Evolutionary conservation across 352 stramenopile species (phyloP).

Genomic region (Phytopythium kandeliae): DNA sequence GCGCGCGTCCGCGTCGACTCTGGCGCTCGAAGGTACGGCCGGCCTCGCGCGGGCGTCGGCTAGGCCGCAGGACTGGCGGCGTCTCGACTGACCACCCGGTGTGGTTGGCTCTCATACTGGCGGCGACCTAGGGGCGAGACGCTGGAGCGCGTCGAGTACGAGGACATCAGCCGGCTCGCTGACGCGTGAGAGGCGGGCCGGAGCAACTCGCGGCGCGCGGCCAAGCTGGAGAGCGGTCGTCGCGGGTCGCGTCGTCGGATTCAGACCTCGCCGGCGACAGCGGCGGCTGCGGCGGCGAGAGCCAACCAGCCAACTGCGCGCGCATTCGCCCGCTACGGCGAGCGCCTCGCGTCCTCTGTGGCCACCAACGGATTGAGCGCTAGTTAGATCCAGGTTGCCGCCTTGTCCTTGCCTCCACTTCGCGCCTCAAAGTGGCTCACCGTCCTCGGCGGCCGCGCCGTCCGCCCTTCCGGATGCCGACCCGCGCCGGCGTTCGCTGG

Average conservation of each 20-base stretch:
- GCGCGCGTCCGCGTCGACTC: slow-evolving; percentile 61
- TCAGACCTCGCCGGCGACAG: background rate
- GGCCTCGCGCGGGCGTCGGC: background rate
- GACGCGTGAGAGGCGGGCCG: slow-evolving; percentile 33
- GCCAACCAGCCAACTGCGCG: too few species aligned
- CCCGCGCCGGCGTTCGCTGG: slow-evolving; percentile 6
- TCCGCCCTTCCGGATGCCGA: slow-evolving; percentile 8
- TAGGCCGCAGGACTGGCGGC: too few species aligned
- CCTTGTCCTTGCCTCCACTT: too few species aligned
- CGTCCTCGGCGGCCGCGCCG: slow-evolving; percentile 11
- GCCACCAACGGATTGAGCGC: background rate
- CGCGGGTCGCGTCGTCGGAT: too few species aligned
- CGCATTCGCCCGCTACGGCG: slow-evolving; percentile 12
- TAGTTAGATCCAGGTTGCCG: too few species aligned
- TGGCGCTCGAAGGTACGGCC: slow-evolving; percentile 39
- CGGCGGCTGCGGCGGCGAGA: background rate
- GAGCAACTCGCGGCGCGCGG: too few species aligned
- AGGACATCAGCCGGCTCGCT: slow-evolving; percentile 73
- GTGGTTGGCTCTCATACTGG: too few species aligned
- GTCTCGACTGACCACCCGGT: too few species aligned
- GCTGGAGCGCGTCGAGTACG: slow-evolving; percentile 72
- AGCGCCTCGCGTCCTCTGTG: slow-evolving; percentile 12
- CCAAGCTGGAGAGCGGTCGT: too few species aligned
- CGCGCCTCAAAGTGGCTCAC: too few species aligned
- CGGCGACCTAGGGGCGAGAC: slow-evolving; percentile 63